phyloP scores from a whole-genome alignment of 2,329 filamentous ascomycete species.

The Triangularia setosa region DNA sequence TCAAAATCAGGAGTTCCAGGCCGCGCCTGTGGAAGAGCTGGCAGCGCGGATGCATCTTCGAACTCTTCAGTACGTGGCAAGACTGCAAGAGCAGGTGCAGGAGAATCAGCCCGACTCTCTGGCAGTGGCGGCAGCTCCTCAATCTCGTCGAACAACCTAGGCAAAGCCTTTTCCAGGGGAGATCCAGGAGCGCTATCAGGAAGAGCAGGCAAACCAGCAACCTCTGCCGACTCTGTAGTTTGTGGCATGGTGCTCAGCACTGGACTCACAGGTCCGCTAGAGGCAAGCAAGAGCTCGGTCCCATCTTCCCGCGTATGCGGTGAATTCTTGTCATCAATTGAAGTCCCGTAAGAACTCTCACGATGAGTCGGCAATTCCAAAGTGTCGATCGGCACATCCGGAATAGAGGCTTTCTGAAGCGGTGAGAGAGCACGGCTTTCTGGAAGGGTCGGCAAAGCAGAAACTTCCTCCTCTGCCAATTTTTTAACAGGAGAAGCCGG shows the following conservation, averaged over 20 bases:
- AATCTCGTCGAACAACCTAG: neutral
- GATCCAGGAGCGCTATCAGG: neutral
- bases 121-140: slow-evolving; percentile 13
- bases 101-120: slow-evolving; percentile 10
- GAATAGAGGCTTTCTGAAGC: neutral
- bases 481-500: neutral
- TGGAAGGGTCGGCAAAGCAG: neutral
- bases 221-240: neutral
- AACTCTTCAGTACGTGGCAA: neutral
- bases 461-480: neutral
- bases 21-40: slow-evolving; percentile 17
- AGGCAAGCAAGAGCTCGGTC: neutral
- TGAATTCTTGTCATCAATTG: neutral
- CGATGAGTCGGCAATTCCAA: neutral
- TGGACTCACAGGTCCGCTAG: neutral
- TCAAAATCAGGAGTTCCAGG: slow-evolving; percentile 1
- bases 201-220: neutral
- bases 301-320: neutral
- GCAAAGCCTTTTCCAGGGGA: neutral
- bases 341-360: neutral
- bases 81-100: neutral
- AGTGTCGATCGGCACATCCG: neutral
- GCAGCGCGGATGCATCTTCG: slow-evolving; percentile 10
- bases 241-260: neutral
- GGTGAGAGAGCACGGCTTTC: neutral